phyloP scores from a whole-genome alignment of 495 filamentous ascomycete genomes.

The Lichina pygmaea region DNA sequence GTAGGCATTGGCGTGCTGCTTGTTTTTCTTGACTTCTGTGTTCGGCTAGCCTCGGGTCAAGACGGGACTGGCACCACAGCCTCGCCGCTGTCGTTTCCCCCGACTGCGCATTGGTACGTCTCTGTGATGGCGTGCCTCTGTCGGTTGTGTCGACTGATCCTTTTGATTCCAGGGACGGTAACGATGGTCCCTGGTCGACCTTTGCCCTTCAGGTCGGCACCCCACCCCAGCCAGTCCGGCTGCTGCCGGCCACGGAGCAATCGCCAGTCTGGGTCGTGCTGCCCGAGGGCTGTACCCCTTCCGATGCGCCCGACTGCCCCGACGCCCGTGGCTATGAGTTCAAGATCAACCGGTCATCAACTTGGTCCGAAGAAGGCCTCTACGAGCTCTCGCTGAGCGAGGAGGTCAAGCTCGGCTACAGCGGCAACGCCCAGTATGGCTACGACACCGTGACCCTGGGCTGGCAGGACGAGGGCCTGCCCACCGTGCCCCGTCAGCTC shows the following conservation, averaged over 20 bases:
- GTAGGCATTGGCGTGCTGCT: too few species aligned
- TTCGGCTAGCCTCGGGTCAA: too few species aligned
- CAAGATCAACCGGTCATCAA: conserved; percentile 7
- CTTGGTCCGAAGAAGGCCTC: conserved; percentile 8
- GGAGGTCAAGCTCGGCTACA: conserved; percentile 8
- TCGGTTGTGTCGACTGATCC: too few species aligned
- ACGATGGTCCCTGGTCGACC: conserved; percentile 16
- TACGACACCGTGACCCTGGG: conserved; percentile 11
- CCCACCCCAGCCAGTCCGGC: conserved; percentile 10
- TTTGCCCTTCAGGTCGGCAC: conserved; percentile 14
- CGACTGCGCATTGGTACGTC: too few species aligned
- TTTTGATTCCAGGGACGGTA: conserved; percentile 10
- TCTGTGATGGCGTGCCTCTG: too few species aligned
- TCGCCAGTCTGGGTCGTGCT: conserved; percentile 12
- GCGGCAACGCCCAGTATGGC: conserved; percentile 10
- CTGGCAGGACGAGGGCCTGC: conserved; percentile 3
- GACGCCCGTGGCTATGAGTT: conserved; percentile 11
- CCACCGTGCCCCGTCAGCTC: conserved; percentile 5
- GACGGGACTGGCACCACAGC: too few species aligned
- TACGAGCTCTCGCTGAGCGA: conserved; percentile 5
- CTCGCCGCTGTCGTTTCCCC: too few species aligned
- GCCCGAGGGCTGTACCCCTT: conserved; percentile 12
- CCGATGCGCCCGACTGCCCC: conserved; percentile 8
- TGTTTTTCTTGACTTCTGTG: too few species aligned
- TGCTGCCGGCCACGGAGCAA: conserved; percentile 11